Conservation (phyloP, 2,329 filamentous ascomycete species). For the Verticillium albo-atrum region DNA sequence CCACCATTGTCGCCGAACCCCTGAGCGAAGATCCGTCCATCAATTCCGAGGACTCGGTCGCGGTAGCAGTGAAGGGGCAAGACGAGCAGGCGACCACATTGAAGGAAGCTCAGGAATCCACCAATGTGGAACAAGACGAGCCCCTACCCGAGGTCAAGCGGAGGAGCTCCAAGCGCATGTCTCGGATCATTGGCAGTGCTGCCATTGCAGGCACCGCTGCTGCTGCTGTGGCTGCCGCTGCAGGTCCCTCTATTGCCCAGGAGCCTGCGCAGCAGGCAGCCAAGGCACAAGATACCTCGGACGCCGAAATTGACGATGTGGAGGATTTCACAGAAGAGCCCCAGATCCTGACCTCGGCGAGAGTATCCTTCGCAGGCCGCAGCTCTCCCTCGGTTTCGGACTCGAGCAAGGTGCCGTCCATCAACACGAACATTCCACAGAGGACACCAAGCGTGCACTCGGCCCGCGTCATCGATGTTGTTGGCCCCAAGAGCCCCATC, state of each 20-base stretch:
- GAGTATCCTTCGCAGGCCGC: conserved; percentile 50
- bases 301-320: conserved; percentile 44
- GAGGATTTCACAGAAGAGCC: conserved; percentile 54
- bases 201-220: conserved; percentile 1
- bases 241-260: background rate
- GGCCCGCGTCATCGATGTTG: conserved; percentile 54
- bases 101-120: background rate
- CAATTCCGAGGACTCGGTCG: background rate
- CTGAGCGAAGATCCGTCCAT: background rate
- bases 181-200: conserved; percentile 1
- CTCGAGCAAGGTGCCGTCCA: conserved; percentile 28
- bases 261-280: background rate
- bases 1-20: background rate
- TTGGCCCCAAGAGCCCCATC: conserved; percentile 45
- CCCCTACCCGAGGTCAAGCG: conserved; percentile 5
- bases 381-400: conserved; percentile 47
- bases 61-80: background rate
- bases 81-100: background rate
- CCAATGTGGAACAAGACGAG: background rate
- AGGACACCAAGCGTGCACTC: conserved; percentile 48
- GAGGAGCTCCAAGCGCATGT: conserved; percentile 10
- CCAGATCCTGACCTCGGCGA: conserved; percentile 51
- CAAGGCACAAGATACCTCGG: conserved; percentile 9
- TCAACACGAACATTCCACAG: conserved; percentile 31
- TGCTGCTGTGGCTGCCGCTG: conserved; percentile 1